A percentile compares a stretch with the other conserved stretches of the same genome.
phyloP scores from a whole-genome alignment of 169 alveolate species.

The Eimeria praecox region DNA sequence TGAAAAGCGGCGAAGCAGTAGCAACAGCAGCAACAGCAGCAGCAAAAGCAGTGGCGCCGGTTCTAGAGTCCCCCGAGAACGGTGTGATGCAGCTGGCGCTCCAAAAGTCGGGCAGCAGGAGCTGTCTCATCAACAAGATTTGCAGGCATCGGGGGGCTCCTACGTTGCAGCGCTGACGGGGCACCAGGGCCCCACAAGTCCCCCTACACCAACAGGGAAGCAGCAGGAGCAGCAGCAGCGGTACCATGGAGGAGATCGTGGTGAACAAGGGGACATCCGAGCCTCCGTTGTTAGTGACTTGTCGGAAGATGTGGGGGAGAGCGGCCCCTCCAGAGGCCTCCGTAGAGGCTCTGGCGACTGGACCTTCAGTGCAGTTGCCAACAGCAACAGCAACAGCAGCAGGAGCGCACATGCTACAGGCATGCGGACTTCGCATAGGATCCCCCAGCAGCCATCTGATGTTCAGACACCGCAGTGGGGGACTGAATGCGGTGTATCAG shows the following conservation, averaged over 20 bases:
- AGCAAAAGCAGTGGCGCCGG: conserved; percentile 36
- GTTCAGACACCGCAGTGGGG: conserved; percentile 68
- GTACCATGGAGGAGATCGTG: conserved; percentile 19
- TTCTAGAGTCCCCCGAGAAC: not conserved
- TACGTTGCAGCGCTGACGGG: conserved; percentile 55
- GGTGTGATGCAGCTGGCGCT: conserved; percentile 6
- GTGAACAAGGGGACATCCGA: not conserved
- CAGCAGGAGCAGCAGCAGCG: conserved; percentile 61
- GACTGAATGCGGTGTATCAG: conserved; percentile 5
- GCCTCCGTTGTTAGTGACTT: conserved; percentile 11
- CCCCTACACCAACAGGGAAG: conserved; percentile 1
- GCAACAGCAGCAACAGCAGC: conserved; percentile 68
- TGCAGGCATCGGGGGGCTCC: conserved; percentile 18
- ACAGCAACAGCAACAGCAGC: conserved; percentile 37
- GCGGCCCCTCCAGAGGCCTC: not conserved
- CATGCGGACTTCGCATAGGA: not conserved
- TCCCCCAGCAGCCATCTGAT: conserved; percentile 14
- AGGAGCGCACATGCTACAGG: conserved; percentile 45
- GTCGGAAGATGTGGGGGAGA: conserved; percentile 35
- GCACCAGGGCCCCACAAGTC: not conserved
- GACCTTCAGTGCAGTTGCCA: not conserved
- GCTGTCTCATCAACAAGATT: conserved; percentile 25
- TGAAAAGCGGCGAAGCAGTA: conserved; percentile 23
- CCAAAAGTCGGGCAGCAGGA: conserved; percentile 27
- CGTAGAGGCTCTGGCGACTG: conserved; percentile 60